These are phyloP conservation scores for Russula brevipes DNA, from an alignment of 768 basidiomycete genomes.

Conservation along the genomic window DNA sequence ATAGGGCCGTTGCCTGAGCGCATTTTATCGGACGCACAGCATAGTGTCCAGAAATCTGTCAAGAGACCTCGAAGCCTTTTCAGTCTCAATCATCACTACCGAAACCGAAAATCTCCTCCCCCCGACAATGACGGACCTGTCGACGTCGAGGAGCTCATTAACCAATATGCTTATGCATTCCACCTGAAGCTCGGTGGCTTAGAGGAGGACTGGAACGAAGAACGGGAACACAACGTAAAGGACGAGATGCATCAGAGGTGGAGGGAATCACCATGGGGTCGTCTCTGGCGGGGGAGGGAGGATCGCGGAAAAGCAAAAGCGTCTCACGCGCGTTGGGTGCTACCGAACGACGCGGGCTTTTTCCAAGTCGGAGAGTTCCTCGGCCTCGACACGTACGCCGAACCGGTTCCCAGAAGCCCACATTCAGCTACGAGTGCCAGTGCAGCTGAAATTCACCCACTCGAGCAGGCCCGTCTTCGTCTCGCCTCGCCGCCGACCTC, in stretches of 20 bases:
- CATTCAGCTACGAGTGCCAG: not conserved
- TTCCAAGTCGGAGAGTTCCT: constrained; percentile 77
- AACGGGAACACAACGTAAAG: constrained; percentile 43
- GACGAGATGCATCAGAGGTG: constrained; percentile 58
- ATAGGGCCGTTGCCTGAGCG: constrained; percentile 74
- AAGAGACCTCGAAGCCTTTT: constrained; percentile 19
- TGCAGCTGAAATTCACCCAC: not conserved
- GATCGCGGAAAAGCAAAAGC: constrained; percentile 25
- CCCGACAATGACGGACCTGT: constrained; percentile 37
- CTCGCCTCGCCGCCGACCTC: not conserved
- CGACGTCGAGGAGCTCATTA: constrained; percentile 40
- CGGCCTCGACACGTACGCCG: constrained; percentile 56
- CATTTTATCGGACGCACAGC: constrained; percentile 37
- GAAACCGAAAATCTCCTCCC: constrained; percentile 23
- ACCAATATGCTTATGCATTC: constrained; percentile 56
- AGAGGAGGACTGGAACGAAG: constrained; percentile 61
- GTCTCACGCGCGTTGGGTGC: constrained; percentile 24
- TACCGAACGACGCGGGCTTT: constrained; percentile 63
- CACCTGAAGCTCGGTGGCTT: constrained; percentile 62
- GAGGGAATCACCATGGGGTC: constrained; percentile 64
- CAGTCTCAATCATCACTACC: constrained; percentile 23
- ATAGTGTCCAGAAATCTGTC: constrained; percentile 16
- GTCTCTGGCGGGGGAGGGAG: constrained; percentile 34
- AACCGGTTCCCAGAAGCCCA: constrained; percentile 26
- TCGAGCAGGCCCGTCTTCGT: not conserved